These are phyloP conservation scores for Mallotus nudiflorus DNA, from an alignment of 345 rosid genomes.

Conservation along the genomic window DNA sequence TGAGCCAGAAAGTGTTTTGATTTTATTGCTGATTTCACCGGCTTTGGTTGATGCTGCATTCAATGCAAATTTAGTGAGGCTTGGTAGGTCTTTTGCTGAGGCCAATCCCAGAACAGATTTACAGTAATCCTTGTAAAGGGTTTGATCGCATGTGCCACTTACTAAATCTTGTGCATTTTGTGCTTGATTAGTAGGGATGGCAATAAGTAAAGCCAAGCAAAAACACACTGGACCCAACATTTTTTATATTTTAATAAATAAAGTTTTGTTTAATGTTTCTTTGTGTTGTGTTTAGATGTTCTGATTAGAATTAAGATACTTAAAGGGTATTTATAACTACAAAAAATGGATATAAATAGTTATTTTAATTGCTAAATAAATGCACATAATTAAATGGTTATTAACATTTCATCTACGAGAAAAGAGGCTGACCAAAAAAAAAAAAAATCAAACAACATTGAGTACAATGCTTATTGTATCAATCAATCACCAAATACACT, in stretches of 20 bases:
- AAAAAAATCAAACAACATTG: too few species aligned
- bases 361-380: background rate
- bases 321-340: too few species aligned
- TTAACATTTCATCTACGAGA: too few species aligned
- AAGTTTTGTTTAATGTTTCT: background rate
- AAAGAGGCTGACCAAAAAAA: too few species aligned
- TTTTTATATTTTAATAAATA: background rate
- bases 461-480: too few species aligned
- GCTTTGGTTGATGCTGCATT: background rate
- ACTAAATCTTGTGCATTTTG: constrained; percentile 15
- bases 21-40: background rate
- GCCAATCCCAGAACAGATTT: constrained; percentile 7
- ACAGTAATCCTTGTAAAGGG: constrained; percentile 20
- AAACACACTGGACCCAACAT: background rate
- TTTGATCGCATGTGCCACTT: constrained; percentile 6
- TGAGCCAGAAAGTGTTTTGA: background rate
- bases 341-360: too few species aligned
- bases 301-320: too few species aligned
- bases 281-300: background rate
- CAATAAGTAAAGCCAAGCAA: background rate
- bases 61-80: constrained; percentile 11
- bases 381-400: background rate
- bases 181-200: background rate
- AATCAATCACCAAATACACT: too few species aligned
- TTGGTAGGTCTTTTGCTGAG: background rate